Conservation (phyloP, 75 land plant genomes). For the Ceratopteris richardii region DNA sequence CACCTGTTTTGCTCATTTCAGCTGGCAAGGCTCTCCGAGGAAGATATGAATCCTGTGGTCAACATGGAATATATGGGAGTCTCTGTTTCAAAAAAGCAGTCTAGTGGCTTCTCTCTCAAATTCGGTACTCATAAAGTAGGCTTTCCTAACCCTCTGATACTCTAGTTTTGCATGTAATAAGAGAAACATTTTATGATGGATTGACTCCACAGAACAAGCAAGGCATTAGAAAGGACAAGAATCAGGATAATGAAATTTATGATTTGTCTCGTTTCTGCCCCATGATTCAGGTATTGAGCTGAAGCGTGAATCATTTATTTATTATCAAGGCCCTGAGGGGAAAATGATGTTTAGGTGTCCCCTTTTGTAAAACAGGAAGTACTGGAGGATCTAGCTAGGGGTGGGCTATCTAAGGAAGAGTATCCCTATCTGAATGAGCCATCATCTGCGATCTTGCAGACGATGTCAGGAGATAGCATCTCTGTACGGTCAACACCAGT, state of each 20-base stretch:
- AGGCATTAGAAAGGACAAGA: conserved; percentile 79
- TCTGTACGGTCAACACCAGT: conserved; percentile 21
- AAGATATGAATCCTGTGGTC: conserved; percentile 75
- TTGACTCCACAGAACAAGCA: conserved; percentile 32
- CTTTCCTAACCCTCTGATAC: not conserved
- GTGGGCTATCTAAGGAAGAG: conserved; percentile 72
- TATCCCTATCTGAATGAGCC: conserved; percentile 91
- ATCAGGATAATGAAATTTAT: conserved; percentile 65
- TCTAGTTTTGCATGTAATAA: not conserved
- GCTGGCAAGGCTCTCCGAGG: conserved; percentile 71
- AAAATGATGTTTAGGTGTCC: too few species aligned
- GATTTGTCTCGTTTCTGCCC: conserved; percentile 90
- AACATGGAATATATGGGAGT: conserved; percentile 75
- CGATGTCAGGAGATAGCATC: conserved; percentile 10
- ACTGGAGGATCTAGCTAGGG: conserved; percentile 59
- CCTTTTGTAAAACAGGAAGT: conserved; percentile 57
- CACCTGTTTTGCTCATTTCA: conserved; percentile 17
- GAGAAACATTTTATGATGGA: not conserved
- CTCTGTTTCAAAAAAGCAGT: conserved; percentile 65
- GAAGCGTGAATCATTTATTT: too few species aligned
- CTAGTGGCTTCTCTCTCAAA: conserved; percentile 70
- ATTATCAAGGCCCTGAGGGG: too few species aligned
- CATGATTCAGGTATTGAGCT: conserved; percentile 77
- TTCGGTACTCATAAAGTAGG: conserved; percentile 77
- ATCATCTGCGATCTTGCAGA: conserved; percentile 29